Conservation (phyloP, 148 eudicot species). For the Hydrangea macrophylla region DNA sequence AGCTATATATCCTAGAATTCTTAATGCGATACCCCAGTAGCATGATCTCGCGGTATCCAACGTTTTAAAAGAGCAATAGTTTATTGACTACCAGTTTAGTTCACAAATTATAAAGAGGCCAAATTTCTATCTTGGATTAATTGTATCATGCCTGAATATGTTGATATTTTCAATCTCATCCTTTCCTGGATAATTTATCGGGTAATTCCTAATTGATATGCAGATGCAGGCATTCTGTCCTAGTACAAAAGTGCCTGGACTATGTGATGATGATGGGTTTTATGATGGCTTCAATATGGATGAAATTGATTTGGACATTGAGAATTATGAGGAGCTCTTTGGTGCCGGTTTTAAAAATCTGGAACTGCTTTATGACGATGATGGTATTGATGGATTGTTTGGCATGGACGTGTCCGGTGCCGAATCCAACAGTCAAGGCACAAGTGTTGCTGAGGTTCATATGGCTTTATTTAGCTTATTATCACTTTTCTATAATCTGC, state of each 20-base stretch:
- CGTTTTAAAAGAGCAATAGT: no score
- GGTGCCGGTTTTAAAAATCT: constrained; percentile 26
- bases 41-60: neutral
- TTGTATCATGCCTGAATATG: no score
- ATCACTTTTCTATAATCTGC: no score
- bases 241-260: constrained; percentile 27
- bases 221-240: constrained; percentile 33
- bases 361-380: constrained; percentile 27
- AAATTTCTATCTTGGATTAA: no score
- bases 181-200: no score
- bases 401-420: constrained; percentile 18
- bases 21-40: no score
- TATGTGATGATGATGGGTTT: constrained; percentile 37
- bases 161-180: no score
- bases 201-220: constrained; percentile 10
- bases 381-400: constrained; percentile 27
- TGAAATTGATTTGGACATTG: constrained; percentile 31
- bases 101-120: no score
- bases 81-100: no score
- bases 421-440: constrained; percentile 14
- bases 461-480: no score
- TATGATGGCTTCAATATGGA: constrained; percentile 30
- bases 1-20: no score
- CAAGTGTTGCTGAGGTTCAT: constrained; percentile 29
- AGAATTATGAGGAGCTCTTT: constrained; percentile 36